These are phyloP conservation scores for Phylloporus scabripes DNA, from an alignment of 768 basidiomycete genomes.

Conservation along the genomic window DNA sequence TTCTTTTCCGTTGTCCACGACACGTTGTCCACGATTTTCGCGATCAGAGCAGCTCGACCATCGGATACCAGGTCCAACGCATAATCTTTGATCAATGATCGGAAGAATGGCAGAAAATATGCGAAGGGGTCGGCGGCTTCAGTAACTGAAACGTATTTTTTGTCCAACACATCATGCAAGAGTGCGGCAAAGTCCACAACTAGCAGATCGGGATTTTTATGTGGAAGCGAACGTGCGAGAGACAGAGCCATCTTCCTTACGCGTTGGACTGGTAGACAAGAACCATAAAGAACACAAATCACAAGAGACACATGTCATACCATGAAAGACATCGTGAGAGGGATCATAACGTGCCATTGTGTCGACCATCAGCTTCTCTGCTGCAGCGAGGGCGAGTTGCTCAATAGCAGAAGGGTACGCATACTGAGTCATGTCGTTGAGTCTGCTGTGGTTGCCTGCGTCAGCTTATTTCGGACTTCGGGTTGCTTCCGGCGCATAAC, in stretches of 20 bases:
- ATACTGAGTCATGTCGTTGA: not conserved
- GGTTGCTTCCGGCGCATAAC: constrained; percentile 11
- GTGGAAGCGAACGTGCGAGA: constrained; percentile 48
- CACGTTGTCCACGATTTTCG: constrained; percentile 67
- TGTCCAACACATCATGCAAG: constrained; percentile 83
- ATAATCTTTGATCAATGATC: constrained; percentile 36
- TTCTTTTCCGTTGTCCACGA: constrained; percentile 84
- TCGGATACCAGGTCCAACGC: constrained; percentile 55
- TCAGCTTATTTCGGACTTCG: constrained; percentile 21
- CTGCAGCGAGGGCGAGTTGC: constrained; percentile 46
- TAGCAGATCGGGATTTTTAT: constrained; percentile 57
- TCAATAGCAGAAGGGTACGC: constrained; percentile 51
- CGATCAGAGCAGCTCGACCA: constrained; percentile 51
- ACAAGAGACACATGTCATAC: constrained; percentile 34
- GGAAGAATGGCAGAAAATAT: constrained; percentile 66
- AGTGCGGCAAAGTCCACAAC: constrained; percentile 83
- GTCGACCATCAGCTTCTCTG: constrained; percentile 64
- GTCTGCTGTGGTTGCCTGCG: not conserved
- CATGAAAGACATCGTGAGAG: constrained; percentile 76
- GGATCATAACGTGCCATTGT: constrained; percentile 76
- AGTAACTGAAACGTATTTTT: constrained; percentile 66
- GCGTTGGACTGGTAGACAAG: constrained; percentile 60
- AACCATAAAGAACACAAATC: not conserved
- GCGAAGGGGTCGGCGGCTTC: constrained; percentile 55
- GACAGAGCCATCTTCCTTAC: constrained; percentile 73